These are phyloP conservation scores for Candida sp. DNA, from an alignment of 1,139 yeast species.

Conservation along the genomic window DNA sequence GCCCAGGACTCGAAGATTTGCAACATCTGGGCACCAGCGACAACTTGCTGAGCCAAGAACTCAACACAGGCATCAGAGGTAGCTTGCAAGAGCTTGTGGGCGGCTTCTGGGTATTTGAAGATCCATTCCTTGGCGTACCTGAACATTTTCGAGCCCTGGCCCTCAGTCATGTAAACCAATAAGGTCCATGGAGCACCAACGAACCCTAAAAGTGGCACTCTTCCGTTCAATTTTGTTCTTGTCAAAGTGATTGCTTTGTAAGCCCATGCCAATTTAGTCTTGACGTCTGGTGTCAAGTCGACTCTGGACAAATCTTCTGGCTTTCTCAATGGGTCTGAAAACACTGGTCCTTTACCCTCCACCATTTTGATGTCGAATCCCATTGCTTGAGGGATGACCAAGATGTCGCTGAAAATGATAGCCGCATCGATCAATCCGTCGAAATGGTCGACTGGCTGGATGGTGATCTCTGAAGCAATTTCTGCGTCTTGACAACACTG, in stretches of 20 bases:
- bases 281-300: constrained; percentile 67
- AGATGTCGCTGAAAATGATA: constrained; percentile 91
- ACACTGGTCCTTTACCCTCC: constrained; percentile 95
- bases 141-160: constrained; percentile 94
- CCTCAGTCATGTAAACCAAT: constrained; percentile 96
- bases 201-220: constrained; percentile 94
- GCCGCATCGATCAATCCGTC: constrained; percentile 96
- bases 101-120: constrained; percentile 73
- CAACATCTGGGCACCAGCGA: constrained; percentile 97
- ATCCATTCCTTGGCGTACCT: constrained; percentile 94
- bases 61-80: constrained; percentile 91
- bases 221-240: constrained; percentile 79
- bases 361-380: constrained; percentile 95
- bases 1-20: constrained; percentile 99
- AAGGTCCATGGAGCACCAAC: constrained; percentile 99
- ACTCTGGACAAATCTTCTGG: constrained; percentile 70
- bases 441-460: constrained; percentile 92
- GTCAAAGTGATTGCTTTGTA: constrained; percentile 90
- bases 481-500: constrained; percentile 95
- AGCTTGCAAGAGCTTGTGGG: constrained; percentile 75
- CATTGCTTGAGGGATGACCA: constrained; percentile 98
- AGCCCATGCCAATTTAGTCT: constrained; percentile 89
- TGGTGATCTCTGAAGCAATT: constrained; percentile 90
- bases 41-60: constrained; percentile 91
- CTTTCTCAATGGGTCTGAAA: constrained; percentile 82